Percentiles rank a stretch among this genome's conserved stretches.
Conservation (phyloP, 2,329 filamentous ascomycete species). For the Fonsecaea nubica region DNA sequence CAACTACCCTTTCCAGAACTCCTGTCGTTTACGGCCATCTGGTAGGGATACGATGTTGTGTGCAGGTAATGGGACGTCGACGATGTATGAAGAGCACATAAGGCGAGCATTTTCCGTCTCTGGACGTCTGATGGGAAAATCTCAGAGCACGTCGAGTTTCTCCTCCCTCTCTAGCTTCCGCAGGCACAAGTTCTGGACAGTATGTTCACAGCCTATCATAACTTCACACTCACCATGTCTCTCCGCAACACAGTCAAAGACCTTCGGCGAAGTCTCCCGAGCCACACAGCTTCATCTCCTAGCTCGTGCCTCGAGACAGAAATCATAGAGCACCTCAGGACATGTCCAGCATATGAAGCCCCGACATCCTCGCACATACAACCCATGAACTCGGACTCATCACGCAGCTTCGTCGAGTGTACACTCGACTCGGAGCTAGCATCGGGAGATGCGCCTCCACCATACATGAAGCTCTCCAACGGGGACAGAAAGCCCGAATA, state of each 20-base stretch:
- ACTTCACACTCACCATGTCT: slow-evolving; percentile 17
- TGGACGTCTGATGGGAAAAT: not conserved
- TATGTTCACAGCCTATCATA: slow-evolving; percentile 13
- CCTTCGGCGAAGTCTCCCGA: not conserved
- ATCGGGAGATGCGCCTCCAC: slow-evolving; percentile 24
- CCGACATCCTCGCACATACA: not conserved
- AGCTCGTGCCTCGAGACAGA: not conserved
- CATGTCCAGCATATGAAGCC: slow-evolving; percentile 4
- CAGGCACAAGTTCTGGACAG: not conserved
- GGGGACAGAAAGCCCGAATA: slow-evolving; percentile 25
- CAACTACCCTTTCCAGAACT: not conserved
- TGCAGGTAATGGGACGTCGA: not conserved
- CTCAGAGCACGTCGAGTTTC: not conserved
- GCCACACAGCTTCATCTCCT: not conserved
- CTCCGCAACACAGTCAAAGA: slow-evolving; percentile 9
- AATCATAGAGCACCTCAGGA: not conserved
- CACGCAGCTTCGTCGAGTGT: slow-evolving; percentile 10
- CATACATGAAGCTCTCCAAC: slow-evolving; percentile 23
- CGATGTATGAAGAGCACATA: not conserved
- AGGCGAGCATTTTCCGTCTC: not conserved
- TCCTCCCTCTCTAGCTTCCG: not conserved
- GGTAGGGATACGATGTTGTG: not conserved
- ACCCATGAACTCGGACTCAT: not conserved
- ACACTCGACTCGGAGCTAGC: slow-evolving; percentile 8
- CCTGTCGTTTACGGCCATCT: not conserved